phyloP scores from a whole-genome alignment of 192 early-diverging fungal species.

The Dissophora globulifera region DNA sequence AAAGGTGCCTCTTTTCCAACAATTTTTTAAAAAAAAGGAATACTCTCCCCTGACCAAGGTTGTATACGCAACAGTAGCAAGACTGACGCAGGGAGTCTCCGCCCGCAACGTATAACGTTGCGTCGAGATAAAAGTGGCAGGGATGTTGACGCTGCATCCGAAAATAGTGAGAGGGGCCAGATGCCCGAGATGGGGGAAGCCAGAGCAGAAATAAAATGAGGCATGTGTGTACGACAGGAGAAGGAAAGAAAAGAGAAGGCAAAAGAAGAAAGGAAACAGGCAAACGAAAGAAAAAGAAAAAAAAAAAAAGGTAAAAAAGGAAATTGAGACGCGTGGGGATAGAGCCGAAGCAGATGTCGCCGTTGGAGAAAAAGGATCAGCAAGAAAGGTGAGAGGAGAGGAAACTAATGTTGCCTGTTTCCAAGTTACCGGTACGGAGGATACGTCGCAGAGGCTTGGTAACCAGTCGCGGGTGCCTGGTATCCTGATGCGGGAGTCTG shows the following conservation, averaged over 20 bases:
- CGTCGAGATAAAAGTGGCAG: too few relatives aligned
- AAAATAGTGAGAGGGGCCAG: too few relatives aligned
- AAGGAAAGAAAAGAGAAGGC: not conserved
- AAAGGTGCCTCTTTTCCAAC: too few relatives aligned
- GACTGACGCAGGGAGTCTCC: too few relatives aligned
- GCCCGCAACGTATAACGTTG: too few relatives aligned
- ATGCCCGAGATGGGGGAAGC: too few relatives aligned
- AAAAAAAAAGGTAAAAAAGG: not conserved
- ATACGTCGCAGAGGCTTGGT: conserved; percentile 37
- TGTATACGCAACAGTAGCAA: too few relatives aligned
- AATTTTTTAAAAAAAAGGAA: too few relatives aligned
- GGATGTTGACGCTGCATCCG: too few relatives aligned
- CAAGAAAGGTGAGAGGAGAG: not conserved
- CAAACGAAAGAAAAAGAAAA: not conserved
- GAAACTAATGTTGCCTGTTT: conserved; percentile 8
- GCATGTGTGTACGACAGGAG: not conserved
- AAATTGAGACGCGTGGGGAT: not conserved
- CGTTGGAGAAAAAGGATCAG: not conserved
- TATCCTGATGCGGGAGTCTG: conserved; percentile 9
- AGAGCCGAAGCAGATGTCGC: not conserved
- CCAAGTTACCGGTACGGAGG: conserved; percentile 50
- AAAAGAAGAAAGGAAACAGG: not conserved
- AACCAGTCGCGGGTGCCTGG: conserved; percentile 10
- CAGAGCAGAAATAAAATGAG: not conserved
- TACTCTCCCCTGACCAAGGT: too few relatives aligned